These are phyloP conservation scores for Melanogaster broomeanus DNA, from an alignment of 768 basidiomycete species.

Conservation along the genomic window DNA sequence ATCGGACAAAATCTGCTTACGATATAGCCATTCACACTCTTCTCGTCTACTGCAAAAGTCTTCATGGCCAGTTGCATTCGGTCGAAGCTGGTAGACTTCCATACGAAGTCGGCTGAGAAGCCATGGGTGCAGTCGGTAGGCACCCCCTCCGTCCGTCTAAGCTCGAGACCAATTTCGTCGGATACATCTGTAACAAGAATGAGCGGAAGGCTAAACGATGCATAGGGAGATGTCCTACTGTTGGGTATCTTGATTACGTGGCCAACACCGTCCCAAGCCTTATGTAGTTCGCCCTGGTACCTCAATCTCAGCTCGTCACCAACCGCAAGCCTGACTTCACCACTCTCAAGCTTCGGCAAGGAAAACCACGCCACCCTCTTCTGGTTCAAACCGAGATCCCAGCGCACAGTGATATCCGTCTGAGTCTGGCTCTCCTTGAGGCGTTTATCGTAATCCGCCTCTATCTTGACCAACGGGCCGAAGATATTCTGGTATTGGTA, in stretches of 20 bases:
- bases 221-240: conserved; percentile 55
- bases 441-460: conserved; percentile 97
- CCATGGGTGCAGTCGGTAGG: conserved; percentile 93
- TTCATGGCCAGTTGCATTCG: conserved; percentile 99
- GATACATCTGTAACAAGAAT: conserved; percentile 74
- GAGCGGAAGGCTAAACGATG: background rate
- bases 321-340: conserved; percentile 94
- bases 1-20: conserved; percentile 47
- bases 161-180: conserved; percentile 95
- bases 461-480: conserved; percentile 98
- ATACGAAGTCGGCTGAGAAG: conserved; percentile 98
- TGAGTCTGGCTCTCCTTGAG: conserved; percentile 99
- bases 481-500: conserved; percentile 99
- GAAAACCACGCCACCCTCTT: conserved; percentile 99
- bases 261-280: conserved; percentile 95
- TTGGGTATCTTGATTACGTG: conserved; percentile 99
- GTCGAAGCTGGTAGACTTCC: conserved; percentile 99
- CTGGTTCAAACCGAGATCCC: conserved; percentile 98
- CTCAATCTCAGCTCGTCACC: conserved; percentile 93
- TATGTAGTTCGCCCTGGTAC: conserved; percentile 87
- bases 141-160: conserved; percentile 88
- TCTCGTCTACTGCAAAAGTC: conserved; percentile 98
- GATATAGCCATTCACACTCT: conserved; percentile 98
- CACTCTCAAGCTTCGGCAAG: conserved; percentile 95
- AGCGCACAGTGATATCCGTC: conserved; percentile 92